phyloP scores from a whole-genome alignment of 139 green algal species.

The Choricystis sp. region DNA sequence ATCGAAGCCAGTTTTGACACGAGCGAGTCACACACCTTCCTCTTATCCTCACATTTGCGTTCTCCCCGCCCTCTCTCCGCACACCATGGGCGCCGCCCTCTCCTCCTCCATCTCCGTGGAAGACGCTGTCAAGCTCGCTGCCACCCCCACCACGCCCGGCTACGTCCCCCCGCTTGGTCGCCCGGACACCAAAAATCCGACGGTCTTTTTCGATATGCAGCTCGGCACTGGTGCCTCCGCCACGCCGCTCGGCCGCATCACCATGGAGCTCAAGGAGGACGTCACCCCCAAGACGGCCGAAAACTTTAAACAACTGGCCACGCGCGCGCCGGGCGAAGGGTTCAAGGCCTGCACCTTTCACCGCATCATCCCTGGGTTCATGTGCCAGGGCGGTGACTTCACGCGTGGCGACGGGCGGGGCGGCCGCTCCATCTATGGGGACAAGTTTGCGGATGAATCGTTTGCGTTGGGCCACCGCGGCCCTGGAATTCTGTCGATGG shows the following conservation, averaged over 20 bases:
- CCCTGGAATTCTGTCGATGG: slow-evolving; percentile 40
- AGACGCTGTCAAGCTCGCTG: neutral
- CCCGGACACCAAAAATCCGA: neutral
- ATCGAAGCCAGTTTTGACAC: no score
- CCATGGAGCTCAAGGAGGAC: slow-evolving; percentile 61
- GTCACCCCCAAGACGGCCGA: slow-evolving; percentile 74
- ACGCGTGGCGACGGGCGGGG: slow-evolving; percentile 54
- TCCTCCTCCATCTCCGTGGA: neutral
- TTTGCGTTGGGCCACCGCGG: slow-evolving; percentile 30
- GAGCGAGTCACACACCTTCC: no score
- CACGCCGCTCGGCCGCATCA: slow-evolving; percentile 20
- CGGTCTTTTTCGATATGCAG: neutral
- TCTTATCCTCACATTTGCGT: neutral
- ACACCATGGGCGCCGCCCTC: neutral
- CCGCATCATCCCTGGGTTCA: slow-evolving; percentile 71
- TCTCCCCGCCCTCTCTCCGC: neutral
- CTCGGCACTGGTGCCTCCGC: neutral
- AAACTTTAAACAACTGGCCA: slow-evolving; percentile 65
- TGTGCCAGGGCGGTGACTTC: slow-evolving; percentile 79
- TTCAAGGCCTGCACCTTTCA: slow-evolving; percentile 33
- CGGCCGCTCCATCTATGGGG: slow-evolving; percentile 69
- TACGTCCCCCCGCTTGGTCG: neutral
- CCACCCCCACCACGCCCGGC: neutral
- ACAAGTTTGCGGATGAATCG: slow-evolving; percentile 12
- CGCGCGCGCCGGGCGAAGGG: slow-evolving; percentile 1